Evolutionary conservation across 2,329 filamentous ascomycete species (phyloP).

Genomic region (Aspergillus intermedius): DNA sequence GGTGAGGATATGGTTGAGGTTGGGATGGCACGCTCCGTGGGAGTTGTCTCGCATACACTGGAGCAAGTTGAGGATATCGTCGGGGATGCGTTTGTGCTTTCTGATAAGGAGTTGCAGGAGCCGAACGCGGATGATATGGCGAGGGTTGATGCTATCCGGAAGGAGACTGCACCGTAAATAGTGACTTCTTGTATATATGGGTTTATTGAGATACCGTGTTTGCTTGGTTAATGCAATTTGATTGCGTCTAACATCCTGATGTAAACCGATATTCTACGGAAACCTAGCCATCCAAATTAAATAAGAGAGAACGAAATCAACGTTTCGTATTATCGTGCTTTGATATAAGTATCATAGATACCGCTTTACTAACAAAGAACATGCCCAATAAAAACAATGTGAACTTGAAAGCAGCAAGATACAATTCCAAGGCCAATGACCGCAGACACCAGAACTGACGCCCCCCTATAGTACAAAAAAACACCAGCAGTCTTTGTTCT

Average conservation of each 20-base stretch:
- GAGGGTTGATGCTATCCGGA: slow-evolving; percentile 20
- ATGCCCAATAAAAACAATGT: no score
- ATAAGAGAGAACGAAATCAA: neutral
- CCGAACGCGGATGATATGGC: slow-evolving; percentile 25
- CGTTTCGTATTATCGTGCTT: no score
- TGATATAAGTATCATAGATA: no score
- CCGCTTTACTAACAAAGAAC: no score
- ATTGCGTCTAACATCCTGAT: no score
- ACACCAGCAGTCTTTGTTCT: no score
- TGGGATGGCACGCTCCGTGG: slow-evolving; percentile 31
- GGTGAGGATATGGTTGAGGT: slow-evolving; percentile 29
- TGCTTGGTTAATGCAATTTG: no score
- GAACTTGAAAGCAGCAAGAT: no score
- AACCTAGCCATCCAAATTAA: neutral
- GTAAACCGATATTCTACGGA: neutral
- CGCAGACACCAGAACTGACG: no score
- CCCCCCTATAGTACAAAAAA: no score
- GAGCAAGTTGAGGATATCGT: slow-evolving; percentile 31
- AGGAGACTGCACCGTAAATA: slow-evolving; percentile 12
- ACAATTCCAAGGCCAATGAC: no score
- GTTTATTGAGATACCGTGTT: no score
- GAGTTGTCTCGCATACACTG: slow-evolving; percentile 24
- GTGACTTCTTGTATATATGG: neutral
- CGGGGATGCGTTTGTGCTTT: slow-evolving; percentile 21
- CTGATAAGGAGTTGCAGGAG: slow-evolving; percentile 21